Percentiles rank a stretch among this genome's conserved stretches.
These are phyloP conservation scores for Talaromyces sp. DNA, from an alignment of 2,329 filamentous ascomycete genomes.

Conservation along the genomic window DNA sequence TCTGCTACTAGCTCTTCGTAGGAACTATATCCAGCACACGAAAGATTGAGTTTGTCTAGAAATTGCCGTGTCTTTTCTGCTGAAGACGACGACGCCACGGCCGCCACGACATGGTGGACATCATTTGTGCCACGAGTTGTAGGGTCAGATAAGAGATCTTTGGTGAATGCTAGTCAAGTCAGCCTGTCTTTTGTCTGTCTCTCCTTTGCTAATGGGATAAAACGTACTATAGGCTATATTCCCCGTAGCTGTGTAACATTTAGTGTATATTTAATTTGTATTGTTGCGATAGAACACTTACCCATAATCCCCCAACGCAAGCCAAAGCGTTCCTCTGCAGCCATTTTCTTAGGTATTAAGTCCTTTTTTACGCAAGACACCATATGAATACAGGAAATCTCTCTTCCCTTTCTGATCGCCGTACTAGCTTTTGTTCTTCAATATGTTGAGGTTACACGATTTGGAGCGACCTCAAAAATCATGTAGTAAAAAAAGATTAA, in stretches of 20 bases:
- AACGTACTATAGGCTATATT: constrained; percentile 3
- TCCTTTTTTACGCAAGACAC: background rate
- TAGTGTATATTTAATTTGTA: background rate
- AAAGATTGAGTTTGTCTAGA: constrained; percentile 64
- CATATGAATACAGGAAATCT: background rate
- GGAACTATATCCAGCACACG: constrained; percentile 69
- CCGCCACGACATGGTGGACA: constrained; percentile 70
- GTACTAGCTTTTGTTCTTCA: too few relatives aligned
- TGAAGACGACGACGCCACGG: constrained; percentile 74
- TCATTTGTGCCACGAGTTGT: constrained; percentile 64
- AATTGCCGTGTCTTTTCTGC: constrained; percentile 66
- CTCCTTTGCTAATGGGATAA: background rate
- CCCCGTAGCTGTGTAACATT: background rate
- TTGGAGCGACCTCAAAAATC: background rate
- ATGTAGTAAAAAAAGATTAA: background rate
- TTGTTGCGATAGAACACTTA: constrained; percentile 17
- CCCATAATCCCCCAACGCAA: constrained; percentile 42
- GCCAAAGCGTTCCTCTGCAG: constrained; percentile 20
- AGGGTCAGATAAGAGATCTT: constrained; percentile 71
- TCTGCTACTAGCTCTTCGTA: constrained; percentile 79
- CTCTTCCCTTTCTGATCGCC: background rate
- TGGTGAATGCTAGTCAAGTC: background rate
- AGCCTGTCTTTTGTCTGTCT: background rate
- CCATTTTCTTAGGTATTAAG: background rate
- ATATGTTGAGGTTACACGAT: background rate